Evolutionary conservation across 768 basidiomycete species (phyloP), one percentile per base, ranked within the genome.

Genomic region (Amanita pseudoporphyria): DNA sequence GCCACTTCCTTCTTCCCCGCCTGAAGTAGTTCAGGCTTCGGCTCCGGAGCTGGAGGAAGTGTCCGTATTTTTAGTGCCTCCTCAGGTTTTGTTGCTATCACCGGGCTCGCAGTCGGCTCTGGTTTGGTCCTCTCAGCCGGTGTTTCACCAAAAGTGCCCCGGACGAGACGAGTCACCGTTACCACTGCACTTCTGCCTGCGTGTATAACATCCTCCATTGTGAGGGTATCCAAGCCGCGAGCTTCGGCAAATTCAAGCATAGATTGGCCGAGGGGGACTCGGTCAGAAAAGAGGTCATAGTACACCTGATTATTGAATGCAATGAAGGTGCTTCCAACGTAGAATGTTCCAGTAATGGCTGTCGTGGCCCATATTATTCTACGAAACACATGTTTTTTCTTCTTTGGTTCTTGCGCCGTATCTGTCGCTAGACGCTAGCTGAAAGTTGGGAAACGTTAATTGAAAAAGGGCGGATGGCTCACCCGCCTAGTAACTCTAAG

Each of bases 161-260:
- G 71, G 22, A 79, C 64, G 56, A 79, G 76, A 46, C 67, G 66
- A 57, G 79, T 76, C n/a, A 71, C 64, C 13, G 71, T 60, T 19
- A 69, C 69, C 45, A 74, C 69, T 2, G 71, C 68, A 44, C 72
- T 73, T 52, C 77, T 74, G 24, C 75, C 67, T 9, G 74, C 67
- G 7, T 79, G 71, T 52, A 84, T 58, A 37, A 78, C 72, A 53
- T 82, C 72, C 45, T 76, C 70, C 16, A 79, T 52, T 28, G 88
- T 87, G 53, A 89, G 66, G 5, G 72, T 77, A 57, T 93, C 87
- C 87, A 89, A 93, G 12, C 80, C 75, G 50, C 81, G 71, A 24
- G 76, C 71, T 59, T 96, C 90, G 9, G 85, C 87, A 59, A 81
- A 91, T 52, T 93, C 84, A 35, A 94, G 71, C 64, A 94, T 72